A percentile compares a stretch with the other conserved stretches of the same genome.
These are phyloP conservation scores for Lepidium aucheri DNA, from an alignment of 345 rosid species.

Conservation along the genomic window DNA sequence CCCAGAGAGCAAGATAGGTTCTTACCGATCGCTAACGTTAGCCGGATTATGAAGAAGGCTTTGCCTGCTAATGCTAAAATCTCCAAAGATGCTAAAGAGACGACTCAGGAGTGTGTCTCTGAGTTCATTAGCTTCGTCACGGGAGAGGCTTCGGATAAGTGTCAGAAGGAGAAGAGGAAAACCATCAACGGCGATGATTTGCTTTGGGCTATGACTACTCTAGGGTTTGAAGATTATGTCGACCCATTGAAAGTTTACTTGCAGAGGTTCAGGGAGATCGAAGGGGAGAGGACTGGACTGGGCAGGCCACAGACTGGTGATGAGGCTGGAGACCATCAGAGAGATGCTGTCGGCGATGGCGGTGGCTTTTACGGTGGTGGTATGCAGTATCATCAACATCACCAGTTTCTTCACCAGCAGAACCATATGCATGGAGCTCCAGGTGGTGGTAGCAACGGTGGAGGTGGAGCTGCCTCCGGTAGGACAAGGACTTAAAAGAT, in stretches of 20 bases:
- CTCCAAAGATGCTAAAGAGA: constrained; percentile 73
- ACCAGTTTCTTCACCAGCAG: constrained; percentile 30
- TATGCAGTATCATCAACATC: constrained; percentile 28
- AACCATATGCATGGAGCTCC: constrained; percentile 24
- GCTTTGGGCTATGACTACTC: constrained; percentile 54
- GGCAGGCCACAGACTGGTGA: constrained; percentile 22
- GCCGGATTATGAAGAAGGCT: constrained; percentile 75
- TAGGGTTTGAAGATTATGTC: constrained; percentile 70
- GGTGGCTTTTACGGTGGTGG: constrained; percentile 27
- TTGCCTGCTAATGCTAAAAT: constrained; percentile 71
- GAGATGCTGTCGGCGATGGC: constrained; percentile 23
- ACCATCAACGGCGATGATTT: constrained; percentile 62
- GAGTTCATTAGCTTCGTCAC: constrained; percentile 76
- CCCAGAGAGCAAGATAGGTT: constrained; percentile 66
- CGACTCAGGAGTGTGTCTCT: constrained; percentile 74
- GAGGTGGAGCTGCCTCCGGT: constrained; percentile 19
- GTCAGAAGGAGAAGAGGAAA: constrained; percentile 72
- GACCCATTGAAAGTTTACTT: constrained; percentile 60
- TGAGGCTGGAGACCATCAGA: constrained; percentile 29
- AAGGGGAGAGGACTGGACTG: constrained; percentile 49
- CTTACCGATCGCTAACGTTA: constrained; percentile 67
- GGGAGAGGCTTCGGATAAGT: constrained; percentile 78
- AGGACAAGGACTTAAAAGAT: constrained; percentile 24
- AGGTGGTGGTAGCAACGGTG: constrained; percentile 14
- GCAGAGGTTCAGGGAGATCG: constrained; percentile 70